These are phyloP conservation scores for Daldinia grandis DNA, from an alignment of 495 filamentous ascomycete species.

Conservation along the genomic window DNA sequence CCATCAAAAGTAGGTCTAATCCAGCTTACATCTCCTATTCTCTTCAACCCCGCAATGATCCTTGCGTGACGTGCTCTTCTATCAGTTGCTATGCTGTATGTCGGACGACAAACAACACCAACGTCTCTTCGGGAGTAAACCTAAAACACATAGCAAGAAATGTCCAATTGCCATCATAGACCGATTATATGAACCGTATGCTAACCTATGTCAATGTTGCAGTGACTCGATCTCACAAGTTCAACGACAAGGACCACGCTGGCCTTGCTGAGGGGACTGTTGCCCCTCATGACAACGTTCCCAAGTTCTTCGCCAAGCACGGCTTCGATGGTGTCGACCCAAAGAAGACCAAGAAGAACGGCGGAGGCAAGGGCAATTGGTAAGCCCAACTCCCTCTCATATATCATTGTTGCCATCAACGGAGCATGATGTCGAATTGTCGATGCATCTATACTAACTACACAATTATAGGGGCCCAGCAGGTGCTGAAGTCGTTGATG, in stretches of 20 bases:
- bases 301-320: slow-evolving; percentile 90
- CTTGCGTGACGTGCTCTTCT: slow-evolving; percentile 28
- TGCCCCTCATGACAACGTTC: slow-evolving; percentile 72
- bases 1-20: slow-evolving; percentile 39
- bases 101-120: slow-evolving; percentile 19
- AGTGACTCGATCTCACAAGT: slow-evolving; percentile 98
- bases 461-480: slow-evolving; percentile 71
- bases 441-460: slow-evolving; percentile 7
- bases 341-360: slow-evolving; percentile 96
- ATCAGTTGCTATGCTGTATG: slow-evolving; percentile 5
- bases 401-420: neutral
- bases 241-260: slow-evolving; percentile 85
- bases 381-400: slow-evolving; percentile 56
- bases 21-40: slow-evolving; percentile 7
- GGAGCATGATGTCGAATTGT: neutral
- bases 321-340: slow-evolving; percentile 84
- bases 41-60: slow-evolving; percentile 20
- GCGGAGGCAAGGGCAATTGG: slow-evolving; percentile 94
- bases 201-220: slow-evolving; percentile 33
- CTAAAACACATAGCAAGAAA: neutral
- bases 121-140: slow-evolving; percentile 6
- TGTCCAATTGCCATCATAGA: too few relatives aligned
- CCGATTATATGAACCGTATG: slow-evolving; percentile 9
- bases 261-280: slow-evolving; percentile 70
- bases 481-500: slow-evolving; percentile 84